Conservation (phyloP, 2,329 filamentous ascomycete species). For the Lithohypha guttulata region DNA sequence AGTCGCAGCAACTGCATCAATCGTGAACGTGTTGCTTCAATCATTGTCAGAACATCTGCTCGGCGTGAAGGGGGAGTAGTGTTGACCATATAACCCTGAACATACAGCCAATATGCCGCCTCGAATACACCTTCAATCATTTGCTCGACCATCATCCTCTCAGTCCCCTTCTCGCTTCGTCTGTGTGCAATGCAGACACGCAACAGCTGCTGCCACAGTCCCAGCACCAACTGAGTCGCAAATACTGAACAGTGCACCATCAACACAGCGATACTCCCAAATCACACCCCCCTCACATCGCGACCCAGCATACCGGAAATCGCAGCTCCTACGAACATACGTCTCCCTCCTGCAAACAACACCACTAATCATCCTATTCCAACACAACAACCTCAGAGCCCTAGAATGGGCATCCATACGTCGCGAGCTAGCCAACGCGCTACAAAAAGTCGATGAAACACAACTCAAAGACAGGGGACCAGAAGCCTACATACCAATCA, state of each 20-base stretch:
- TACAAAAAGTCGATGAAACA: slow-evolving; percentile 56
- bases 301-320: slow-evolving; percentile 75
- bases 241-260: slow-evolving; percentile 31
- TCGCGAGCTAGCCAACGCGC: slow-evolving; percentile 53
- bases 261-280: slow-evolving; percentile 43
- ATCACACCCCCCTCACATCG: slow-evolving; percentile 82
- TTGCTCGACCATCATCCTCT: slow-evolving; percentile 26
- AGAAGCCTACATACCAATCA: slow-evolving; percentile 34
- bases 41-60: no score
- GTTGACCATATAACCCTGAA: no score
- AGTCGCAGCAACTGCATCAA: no score
- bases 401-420: slow-evolving; percentile 64
- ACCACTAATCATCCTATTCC: slow-evolving; percentile 76
- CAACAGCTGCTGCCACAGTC: slow-evolving; percentile 40
- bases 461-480: slow-evolving; percentile 47
- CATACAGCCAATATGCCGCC: slow-evolving; percentile 39
- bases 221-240: slow-evolving; percentile 44
- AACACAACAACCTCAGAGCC: slow-evolving; percentile 66
- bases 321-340: slow-evolving; percentile 77
- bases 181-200: slow-evolving; percentile 30
- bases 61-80: no score
- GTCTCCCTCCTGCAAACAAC: slow-evolving; percentile 77
- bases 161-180: slow-evolving; percentile 22
- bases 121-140: slow-evolving; percentile 35
- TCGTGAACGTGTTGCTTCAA: no score